These are phyloP conservation scores for Diplodia mutila DNA, from an alignment of 2,329 filamentous ascomycete genomes.

Conservation along the genomic window DNA sequence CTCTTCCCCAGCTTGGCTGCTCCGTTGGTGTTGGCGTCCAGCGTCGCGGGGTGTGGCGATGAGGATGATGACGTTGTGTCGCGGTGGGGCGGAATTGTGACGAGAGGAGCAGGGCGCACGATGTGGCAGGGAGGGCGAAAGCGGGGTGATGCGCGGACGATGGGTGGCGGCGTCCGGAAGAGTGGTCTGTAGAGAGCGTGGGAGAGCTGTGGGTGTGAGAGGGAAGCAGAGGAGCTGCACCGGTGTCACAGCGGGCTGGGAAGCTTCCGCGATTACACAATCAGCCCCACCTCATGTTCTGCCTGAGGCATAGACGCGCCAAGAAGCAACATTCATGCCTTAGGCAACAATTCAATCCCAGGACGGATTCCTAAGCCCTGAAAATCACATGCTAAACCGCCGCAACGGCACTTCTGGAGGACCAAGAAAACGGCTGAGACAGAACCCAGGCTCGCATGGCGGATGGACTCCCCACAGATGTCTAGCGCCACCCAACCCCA, in stretches of 20 bases:
- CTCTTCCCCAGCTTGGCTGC: slow-evolving; percentile 48
- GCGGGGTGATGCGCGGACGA: not conserved
- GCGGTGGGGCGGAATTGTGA: slow-evolving; percentile 26
- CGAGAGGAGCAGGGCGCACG: not conserved
- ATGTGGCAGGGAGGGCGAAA: not conserved
- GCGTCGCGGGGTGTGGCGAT: slow-evolving; percentile 24
- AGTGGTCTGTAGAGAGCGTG: slow-evolving; percentile 17
- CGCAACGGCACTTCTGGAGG: not conserved
- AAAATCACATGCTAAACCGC: not conserved
- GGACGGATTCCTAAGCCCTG: too few relatives aligned
- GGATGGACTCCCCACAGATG: not conserved
- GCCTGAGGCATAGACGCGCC: slow-evolving; percentile 3
- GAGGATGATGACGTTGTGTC: slow-evolving; percentile 25
- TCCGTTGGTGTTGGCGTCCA: slow-evolving; percentile 21
- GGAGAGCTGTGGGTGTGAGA: not conserved
- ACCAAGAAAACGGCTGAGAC: not conserved
- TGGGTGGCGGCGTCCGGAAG: slow-evolving; percentile 2
- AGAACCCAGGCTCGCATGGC: not conserved
- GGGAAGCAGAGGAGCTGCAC: not conserved
- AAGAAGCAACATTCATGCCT: not conserved
- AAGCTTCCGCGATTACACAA: slow-evolving; percentile 25
- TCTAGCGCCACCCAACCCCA: not conserved
- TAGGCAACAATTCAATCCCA: not conserved
- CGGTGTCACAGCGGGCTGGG: slow-evolving; percentile 15
- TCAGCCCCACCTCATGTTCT: slow-evolving; percentile 4